phyloP scores from a whole-genome alignment of 2,329 filamentous ascomycete genomes.

The Penicillium sp. region DNA sequence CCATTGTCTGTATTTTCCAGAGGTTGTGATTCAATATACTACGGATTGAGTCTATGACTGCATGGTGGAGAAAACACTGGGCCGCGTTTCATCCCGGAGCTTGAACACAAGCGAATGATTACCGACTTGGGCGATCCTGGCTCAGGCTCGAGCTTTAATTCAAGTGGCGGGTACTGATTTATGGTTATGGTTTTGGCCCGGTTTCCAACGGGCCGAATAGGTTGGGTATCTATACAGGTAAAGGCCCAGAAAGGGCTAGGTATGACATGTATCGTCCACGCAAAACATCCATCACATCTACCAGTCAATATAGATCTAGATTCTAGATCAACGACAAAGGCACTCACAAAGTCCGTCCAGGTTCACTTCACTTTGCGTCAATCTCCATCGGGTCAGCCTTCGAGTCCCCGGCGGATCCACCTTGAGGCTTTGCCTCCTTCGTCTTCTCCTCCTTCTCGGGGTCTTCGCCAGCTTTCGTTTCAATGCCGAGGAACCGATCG shows the following conservation, averaged over 20 bases:
- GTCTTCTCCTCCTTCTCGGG: constrained; percentile 11
- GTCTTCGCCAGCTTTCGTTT: constrained; percentile 26
- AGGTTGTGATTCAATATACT: not conserved
- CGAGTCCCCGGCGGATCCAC: constrained; percentile 1
- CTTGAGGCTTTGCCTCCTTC: constrained; percentile 8
- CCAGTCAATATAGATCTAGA: not conserved
- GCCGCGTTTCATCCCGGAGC: not conserved
- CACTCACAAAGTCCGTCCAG: not conserved
- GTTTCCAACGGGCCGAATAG: constrained; percentile 5
- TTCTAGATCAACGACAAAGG: not conserved
- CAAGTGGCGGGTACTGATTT: not conserved
- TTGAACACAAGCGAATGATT: no score
- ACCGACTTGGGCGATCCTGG: no score
- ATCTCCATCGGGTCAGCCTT: constrained; percentile 26
- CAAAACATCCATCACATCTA: not conserved
- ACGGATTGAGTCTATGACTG: constrained; percentile 3
- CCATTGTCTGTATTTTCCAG: not conserved
- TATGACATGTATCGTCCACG: constrained; percentile 5
- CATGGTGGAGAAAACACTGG: constrained; percentile 2
- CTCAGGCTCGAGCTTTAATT: not conserved
- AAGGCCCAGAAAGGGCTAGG: constrained; percentile 2
- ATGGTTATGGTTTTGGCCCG: not conserved
- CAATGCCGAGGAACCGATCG: constrained; percentile 63
- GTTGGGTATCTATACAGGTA: constrained; percentile 20
- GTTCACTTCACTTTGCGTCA: constrained; percentile 8